Conservation (phyloP, 2,329 filamentous ascomycete species). For the Colletotrichum falcatum region DNA sequence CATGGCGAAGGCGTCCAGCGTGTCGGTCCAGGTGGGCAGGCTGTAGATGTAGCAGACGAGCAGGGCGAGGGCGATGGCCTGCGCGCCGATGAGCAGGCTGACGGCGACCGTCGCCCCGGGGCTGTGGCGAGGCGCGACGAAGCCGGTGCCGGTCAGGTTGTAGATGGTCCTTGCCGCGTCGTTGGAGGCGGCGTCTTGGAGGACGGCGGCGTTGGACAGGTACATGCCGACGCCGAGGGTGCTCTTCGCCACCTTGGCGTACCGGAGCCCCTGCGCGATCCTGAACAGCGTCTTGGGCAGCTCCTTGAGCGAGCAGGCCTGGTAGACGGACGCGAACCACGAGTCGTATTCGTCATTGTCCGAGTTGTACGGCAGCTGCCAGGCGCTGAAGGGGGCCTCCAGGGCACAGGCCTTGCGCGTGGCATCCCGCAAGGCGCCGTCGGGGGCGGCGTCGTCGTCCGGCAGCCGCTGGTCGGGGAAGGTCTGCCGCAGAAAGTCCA, state of each 20-base stretch:
- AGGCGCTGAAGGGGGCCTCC: conserved; percentile 22
- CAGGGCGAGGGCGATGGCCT: conserved; percentile 23
- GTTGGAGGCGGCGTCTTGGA: conserved; percentile 31
- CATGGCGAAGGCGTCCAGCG: conserved; percentile 37
- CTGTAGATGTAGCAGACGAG: conserved; percentile 39
- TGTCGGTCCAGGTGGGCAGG: conserved; percentile 38
- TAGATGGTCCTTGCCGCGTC: conserved; percentile 38
- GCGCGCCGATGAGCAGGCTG: conserved; percentile 33
- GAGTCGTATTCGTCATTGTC: conserved; percentile 32
- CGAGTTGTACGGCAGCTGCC: conserved; percentile 37
- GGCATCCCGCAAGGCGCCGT: not conserved
- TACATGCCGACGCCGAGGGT: conserved; percentile 40
- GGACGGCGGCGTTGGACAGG: conserved; percentile 32
- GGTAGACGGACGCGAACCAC: conserved; percentile 36
- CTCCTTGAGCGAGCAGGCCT: conserved; percentile 26
- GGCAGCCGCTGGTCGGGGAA: conserved; percentile 24
- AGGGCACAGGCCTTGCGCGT: conserved; percentile 26
- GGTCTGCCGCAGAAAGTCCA: conserved; percentile 26
- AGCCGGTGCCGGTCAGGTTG: conserved; percentile 28
- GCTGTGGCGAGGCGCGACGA: conserved; percentile 20
- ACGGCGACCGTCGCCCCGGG: conserved; percentile 17
- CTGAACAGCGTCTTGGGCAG: conserved; percentile 33
- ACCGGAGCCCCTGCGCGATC: conserved; percentile 29
- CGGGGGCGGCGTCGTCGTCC: not conserved
- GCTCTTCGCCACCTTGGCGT: conserved; percentile 31